Evolutionary conservation across 805 yeast species (phyloP), one percentile per base, ranked within the genome.

Genomic region (Saccharomyces mikatae): DNA sequence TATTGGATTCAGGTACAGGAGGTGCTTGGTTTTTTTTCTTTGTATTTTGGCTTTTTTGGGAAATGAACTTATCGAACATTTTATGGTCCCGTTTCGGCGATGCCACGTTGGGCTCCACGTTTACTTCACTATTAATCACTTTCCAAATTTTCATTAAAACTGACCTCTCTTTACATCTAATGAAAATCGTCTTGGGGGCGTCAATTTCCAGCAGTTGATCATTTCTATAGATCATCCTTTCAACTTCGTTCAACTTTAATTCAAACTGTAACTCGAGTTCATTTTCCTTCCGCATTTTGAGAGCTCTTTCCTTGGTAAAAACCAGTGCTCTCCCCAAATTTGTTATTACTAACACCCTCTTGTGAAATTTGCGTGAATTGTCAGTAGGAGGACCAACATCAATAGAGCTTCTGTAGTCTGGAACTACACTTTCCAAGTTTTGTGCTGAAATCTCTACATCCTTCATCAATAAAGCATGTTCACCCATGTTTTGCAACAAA

Each of bases 311-410:
- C 59, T 71, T 69, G 0, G 60, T 65, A 56, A 86, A 80, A 1
- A 86, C 63, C 55, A 87, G 67, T 0, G 80, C 81, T 49, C 91
- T 73, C 1, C 90, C 92, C 63, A 77, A 77, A 0, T 81, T 74
- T 1, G 91, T 86, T 0, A 84, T 71, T 13, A 86, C 59, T 55
- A 84, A 60, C 1, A 84, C 76, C 58, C 87, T 77, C 9, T 75
- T 73, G 53, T 74, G 67, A 52, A 72, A 72, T 48, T 71, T 76
- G 6, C 75, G 79, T 8, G 52, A 6, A 11, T 9, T 6, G 4
- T 17, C 24, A 8, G 44, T 6, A 17, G 44, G 44, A 36, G 44
- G 22, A 6, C 17, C 44, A 11, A 24, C 8, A 29, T 41, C 24
- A 24, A 28, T 5, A 32, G 31, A 9, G 22, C 11, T 17, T 21